Percentiles rank a stretch among this genome's conserved stretches.
phyloP scores from a whole-genome alignment of 148 eudicot species.

The Heliamphora exappendiculata region DNA sequence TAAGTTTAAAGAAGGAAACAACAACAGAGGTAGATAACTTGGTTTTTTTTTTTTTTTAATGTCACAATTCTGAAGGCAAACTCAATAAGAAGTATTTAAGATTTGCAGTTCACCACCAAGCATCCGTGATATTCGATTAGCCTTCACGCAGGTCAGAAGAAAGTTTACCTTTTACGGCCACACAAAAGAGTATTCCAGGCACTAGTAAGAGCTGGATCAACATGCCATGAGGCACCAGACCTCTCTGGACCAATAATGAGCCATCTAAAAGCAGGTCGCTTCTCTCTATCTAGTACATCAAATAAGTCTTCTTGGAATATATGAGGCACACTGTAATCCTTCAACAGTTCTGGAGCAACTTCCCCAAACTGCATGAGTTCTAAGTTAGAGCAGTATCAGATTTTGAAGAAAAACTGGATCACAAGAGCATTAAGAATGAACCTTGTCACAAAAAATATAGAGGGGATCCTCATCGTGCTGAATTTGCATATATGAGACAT shows the following conservation, averaged over 20 bases:
- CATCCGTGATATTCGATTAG: not conserved
- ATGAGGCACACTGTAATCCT: constrained; percentile 86
- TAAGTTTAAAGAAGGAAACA: not conserved
- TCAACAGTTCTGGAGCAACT: constrained; percentile 65
- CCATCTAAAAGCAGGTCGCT: constrained; percentile 89
- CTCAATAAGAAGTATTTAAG: not conserved
- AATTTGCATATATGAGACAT: constrained; percentile 64
- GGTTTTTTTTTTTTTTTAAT: too few relatives aligned
- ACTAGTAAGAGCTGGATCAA: constrained; percentile 99
- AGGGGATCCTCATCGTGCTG: constrained; percentile 99
- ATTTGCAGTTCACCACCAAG: not conserved
- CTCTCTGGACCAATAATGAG: constrained; percentile 96
- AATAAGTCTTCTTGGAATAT: constrained; percentile 84
- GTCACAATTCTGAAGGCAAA: not conserved
- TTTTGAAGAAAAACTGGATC: not conserved
- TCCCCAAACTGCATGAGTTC: constrained; percentile 76
- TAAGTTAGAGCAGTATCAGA: constrained; percentile 3
- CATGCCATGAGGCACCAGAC: constrained; percentile 99
- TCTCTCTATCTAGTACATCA: constrained; percentile 65
- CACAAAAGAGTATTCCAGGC: constrained; percentile 91
- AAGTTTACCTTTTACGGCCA: constrained; percentile 79
- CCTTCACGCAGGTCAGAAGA: not conserved
- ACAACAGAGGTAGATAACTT: not conserved
- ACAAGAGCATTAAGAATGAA: constrained; percentile 12
- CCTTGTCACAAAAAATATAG: constrained; percentile 92